phyloP scores from a whole-genome alignment of 2,329 filamentous ascomycete species.

The Cytospora paraplurivora region DNA sequence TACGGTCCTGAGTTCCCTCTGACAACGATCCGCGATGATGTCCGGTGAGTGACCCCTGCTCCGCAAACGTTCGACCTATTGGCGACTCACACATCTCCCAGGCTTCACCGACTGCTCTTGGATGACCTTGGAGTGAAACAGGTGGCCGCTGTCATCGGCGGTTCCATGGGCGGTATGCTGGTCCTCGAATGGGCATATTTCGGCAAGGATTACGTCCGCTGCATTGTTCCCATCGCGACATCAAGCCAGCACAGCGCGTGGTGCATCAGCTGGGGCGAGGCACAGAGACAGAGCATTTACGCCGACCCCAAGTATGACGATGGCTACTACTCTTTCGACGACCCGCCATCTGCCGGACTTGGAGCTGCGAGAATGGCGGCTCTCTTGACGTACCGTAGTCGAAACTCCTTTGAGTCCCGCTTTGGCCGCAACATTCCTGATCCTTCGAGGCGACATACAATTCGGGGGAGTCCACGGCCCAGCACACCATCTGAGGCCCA shows the following conservation, averaged over 20 bases:
- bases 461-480: slow-evolving; percentile 66
- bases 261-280: slow-evolving; percentile 90
- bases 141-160: slow-evolving; percentile 77
- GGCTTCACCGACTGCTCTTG: slow-evolving; percentile 76
- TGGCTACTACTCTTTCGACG: slow-evolving; percentile 86
- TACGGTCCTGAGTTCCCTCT: slow-evolving; percentile 97
- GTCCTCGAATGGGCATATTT: slow-evolving; percentile 92
- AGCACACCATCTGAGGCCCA: slow-evolving; percentile 69
- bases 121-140: slow-evolving; percentile 80
- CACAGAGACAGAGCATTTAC: slow-evolving; percentile 91
- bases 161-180: slow-evolving; percentile 87
- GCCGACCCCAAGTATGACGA: slow-evolving; percentile 98
- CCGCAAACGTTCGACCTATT: not conserved
- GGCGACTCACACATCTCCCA: slow-evolving; percentile 36
- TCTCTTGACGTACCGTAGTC: slow-evolving; percentile 90
- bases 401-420: slow-evolving; percentile 93
- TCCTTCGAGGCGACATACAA: slow-evolving; percentile 78
- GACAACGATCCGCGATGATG: slow-evolving; percentile 93
- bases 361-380: slow-evolving; percentile 97
- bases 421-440: slow-evolving; percentile 94
- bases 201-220: slow-evolving; percentile 80
- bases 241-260: slow-evolving; percentile 84
- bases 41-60: slow-evolving; percentile 64
- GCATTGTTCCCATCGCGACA: slow-evolving; percentile 81
- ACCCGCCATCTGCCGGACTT: slow-evolving; percentile 83